Evolutionary conservation across 2,329 filamentous ascomycete genomes (phyloP).

Genomic region (Phaeomoniella chlamydospora): DNA sequence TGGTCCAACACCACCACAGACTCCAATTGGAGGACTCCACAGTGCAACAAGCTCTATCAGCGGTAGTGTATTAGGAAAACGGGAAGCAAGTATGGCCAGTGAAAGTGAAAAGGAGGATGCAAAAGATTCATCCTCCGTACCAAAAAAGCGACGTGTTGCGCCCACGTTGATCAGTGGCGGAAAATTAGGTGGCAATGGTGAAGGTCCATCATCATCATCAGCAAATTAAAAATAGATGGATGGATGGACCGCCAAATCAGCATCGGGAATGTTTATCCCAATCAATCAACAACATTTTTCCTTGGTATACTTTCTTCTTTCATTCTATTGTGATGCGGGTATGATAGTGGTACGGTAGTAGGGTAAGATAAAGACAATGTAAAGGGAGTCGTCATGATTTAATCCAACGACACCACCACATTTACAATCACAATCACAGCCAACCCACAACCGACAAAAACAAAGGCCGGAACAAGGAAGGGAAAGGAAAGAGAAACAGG

Average conservation of each 20-base stretch:
- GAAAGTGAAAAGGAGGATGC: constrained; percentile 30
- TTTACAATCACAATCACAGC: constrained; percentile 5
- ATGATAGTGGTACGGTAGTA: not conserved
- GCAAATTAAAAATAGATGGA: too few species aligned
- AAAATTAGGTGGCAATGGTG: not conserved
- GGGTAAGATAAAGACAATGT: not conserved
- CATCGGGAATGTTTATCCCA: not conserved
- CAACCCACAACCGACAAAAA: constrained; percentile 1
- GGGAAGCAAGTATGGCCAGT: constrained; percentile 24
- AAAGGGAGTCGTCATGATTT: constrained; percentile 4
- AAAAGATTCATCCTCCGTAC: constrained; percentile 10
- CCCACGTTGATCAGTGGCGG: not conserved
- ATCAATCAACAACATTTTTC: not conserved
- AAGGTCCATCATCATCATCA: not conserved
- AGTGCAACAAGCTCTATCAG: constrained; percentile 40
- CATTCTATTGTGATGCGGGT: not conserved
- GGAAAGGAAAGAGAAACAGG: not conserved
- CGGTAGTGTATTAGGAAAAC: constrained; percentile 39
- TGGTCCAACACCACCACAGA: constrained; percentile 73
- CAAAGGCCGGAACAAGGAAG: not conserved
- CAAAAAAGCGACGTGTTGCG: constrained; percentile 15
- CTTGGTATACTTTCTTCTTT: not conserved
- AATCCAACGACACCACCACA: constrained; percentile 8
- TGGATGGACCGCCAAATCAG: not conserved
- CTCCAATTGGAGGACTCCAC: constrained; percentile 45